Evolutionary conservation across 139 green algal species (phyloP).

Genomic region (Gonium pectorale): DNA sequence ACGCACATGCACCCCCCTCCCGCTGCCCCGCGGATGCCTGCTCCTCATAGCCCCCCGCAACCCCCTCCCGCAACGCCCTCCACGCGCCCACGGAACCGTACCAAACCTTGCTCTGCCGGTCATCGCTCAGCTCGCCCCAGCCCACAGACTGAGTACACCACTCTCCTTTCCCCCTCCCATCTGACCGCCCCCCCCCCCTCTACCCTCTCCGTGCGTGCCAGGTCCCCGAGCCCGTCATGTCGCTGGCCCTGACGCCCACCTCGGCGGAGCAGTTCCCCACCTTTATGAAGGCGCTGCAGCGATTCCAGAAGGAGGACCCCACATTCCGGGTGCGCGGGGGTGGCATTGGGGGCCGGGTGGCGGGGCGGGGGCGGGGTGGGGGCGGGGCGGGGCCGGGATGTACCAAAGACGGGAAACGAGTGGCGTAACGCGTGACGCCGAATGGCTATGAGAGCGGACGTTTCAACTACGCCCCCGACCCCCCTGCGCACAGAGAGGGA

Average conservation of each 20-base stretch:
- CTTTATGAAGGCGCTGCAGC: constrained; percentile 81
- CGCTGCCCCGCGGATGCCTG: too few relatives aligned
- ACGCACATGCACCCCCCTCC: too few relatives aligned
- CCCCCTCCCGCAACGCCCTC: too few relatives aligned
- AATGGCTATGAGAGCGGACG: too few relatives aligned
- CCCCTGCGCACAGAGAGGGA: too few relatives aligned
- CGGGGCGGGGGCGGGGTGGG: background rate
- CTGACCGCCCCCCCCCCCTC: background rate
- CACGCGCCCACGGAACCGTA: too few relatives aligned
- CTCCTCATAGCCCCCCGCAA: too few relatives aligned
- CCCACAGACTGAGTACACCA: background rate
- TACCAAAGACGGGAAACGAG: too few relatives aligned
- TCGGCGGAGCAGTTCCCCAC: constrained; percentile 70
- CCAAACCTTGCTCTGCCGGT: too few relatives aligned
- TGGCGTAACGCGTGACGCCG: too few relatives aligned
- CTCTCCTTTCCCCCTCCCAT: background rate
- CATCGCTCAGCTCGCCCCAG: background rate
- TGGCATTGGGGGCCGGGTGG: background rate
- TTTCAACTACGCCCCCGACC: too few relatives aligned
- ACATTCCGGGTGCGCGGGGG: constrained; percentile 87
- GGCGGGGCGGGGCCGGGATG: background rate
- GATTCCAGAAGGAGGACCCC: constrained; percentile 97
- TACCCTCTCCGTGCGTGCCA: background rate
- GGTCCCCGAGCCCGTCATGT: constrained; percentile 98
- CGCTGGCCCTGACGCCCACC: constrained; percentile 81